These are phyloP conservation scores for Plasmodium coatneyi DNA, from an alignment of 169 alveolate genomes.

Conservation along the genomic window DNA sequence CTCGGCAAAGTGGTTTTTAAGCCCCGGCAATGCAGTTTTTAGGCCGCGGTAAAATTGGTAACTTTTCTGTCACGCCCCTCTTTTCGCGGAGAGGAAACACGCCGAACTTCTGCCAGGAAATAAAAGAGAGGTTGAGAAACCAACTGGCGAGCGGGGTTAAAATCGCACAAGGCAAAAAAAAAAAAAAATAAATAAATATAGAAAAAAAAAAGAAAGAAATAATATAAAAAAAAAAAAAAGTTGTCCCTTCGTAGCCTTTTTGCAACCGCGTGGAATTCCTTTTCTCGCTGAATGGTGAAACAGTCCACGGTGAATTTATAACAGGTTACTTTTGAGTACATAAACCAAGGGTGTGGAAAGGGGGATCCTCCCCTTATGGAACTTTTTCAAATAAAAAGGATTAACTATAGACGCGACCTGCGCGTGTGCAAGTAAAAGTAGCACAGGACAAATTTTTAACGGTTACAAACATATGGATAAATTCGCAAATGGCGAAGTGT, in stretches of 20 bases:
- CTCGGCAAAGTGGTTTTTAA: too few relatives aligned
- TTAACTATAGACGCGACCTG: background rate
- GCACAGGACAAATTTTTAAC: background rate
- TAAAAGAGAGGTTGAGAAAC: too few relatives aligned
- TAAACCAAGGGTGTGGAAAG: background rate
- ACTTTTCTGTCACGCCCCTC: too few relatives aligned
- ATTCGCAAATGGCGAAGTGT: background rate
- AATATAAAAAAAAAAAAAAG: too few relatives aligned
- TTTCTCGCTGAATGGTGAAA: background rate
- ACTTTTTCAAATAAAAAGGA: background rate
- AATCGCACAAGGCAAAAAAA: too few relatives aligned
- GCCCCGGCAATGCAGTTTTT: too few relatives aligned
- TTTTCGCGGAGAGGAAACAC: too few relatives aligned
- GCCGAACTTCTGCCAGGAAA: too few relatives aligned
- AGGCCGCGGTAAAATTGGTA: too few relatives aligned
- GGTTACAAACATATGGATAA: background rate
- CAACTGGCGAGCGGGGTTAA: too few relatives aligned
- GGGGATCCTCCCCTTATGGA: background rate
- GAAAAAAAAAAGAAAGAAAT: too few relatives aligned
- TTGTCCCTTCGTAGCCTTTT: background rate
- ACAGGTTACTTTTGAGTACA: background rate
- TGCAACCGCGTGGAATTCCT: background rate
- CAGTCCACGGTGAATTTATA: background rate
- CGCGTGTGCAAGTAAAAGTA: background rate
- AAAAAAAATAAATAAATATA: too few relatives aligned